Conservation (phyloP, 2,329 filamentous ascomycete genomes). For the Stemphylium lycopersici region DNA sequence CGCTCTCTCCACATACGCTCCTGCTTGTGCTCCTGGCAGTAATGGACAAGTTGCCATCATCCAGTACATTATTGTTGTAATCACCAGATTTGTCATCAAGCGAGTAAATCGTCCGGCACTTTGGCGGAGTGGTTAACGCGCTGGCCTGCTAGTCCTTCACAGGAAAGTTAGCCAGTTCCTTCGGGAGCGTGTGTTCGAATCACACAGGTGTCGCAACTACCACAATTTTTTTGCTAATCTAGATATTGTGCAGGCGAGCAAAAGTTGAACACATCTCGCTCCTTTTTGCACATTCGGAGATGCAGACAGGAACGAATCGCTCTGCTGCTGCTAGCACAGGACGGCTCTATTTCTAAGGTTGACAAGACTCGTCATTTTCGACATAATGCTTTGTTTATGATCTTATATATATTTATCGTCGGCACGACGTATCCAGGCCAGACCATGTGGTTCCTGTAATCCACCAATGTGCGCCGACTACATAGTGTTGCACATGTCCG, state of each 20-base stretch:
- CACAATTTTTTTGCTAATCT: conserved; percentile 10
- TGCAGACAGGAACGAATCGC: too few relatives aligned
- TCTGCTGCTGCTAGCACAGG: too few relatives aligned
- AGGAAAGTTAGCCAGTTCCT: conserved; percentile 33
- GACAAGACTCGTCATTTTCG: too few relatives aligned
- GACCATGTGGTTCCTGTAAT: background rate
- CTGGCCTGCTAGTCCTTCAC: conserved; percentile 31
- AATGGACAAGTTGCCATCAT: background rate
- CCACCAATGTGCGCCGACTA: background rate
- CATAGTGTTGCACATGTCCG: conserved; percentile 24
- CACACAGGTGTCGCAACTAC: conserved; percentile 32
- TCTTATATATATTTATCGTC: background rate
- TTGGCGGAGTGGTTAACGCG: conserved; percentile 32
- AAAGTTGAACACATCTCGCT: too few relatives aligned
- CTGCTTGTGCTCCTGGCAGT: background rate
- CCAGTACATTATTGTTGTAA: background rate
- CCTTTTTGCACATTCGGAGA: too few relatives aligned
- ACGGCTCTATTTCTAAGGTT: too few relatives aligned
- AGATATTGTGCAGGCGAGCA: too few relatives aligned
- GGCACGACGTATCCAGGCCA: background rate
- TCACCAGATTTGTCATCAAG: background rate
- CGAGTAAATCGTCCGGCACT: conserved; percentile 2
- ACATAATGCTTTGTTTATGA: too few relatives aligned
- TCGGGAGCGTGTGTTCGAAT: conserved; percentile 40
- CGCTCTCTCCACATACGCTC: background rate